These are phyloP conservation scores for Aspergillus incahuasiensis DNA, from an alignment of 495 filamentous ascomycete species.

Conservation along the genomic window DNA sequence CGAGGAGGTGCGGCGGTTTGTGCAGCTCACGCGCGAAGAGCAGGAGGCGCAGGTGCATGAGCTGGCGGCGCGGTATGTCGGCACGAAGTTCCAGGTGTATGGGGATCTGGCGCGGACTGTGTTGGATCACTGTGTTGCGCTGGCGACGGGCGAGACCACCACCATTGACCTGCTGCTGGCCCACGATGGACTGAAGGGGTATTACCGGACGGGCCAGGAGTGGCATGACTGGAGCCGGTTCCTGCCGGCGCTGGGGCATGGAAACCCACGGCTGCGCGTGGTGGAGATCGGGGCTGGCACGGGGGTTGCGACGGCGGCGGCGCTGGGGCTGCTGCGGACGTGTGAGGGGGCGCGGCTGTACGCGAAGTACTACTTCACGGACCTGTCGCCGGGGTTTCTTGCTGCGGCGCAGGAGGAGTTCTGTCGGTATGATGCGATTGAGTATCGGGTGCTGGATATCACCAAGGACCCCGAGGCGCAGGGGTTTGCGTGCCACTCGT, in stretches of 20 bases:
- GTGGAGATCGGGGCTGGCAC: conserved; percentile 48
- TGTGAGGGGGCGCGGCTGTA: conserved; percentile 16
- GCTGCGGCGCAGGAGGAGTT: conserved; percentile 39
- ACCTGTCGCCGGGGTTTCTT: conserved; percentile 46
- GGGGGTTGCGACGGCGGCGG: conserved; percentile 26
- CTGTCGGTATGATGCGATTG: conserved; percentile 29
- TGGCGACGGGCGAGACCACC: too few species aligned
- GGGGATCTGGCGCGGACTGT: too few species aligned
- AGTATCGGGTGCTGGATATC: conserved; percentile 34
- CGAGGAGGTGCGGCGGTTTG: too few species aligned
- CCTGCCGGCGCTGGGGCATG: conserved; percentile 20
- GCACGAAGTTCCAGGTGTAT: too few species aligned
- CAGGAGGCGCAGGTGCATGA: too few species aligned
- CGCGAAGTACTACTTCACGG: conserved; percentile 27
- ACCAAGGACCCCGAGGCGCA: conserved; percentile 41
- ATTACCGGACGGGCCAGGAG: conserved; percentile 11
- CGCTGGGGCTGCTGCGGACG: conserved; percentile 20
- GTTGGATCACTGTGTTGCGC: too few species aligned
- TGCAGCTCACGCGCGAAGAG: too few species aligned
- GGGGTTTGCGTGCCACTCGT: conserved; percentile 42
- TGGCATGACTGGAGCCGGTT: conserved; percentile 14
- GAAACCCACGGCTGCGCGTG: conserved; percentile 35
- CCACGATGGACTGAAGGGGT: too few species aligned
- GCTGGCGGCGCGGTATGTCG: too few species aligned
- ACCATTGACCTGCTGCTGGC: too few species aligned